Conservation (phyloP, 768 basidiomycete genomes). For the Obba rivulosa region DNA sequence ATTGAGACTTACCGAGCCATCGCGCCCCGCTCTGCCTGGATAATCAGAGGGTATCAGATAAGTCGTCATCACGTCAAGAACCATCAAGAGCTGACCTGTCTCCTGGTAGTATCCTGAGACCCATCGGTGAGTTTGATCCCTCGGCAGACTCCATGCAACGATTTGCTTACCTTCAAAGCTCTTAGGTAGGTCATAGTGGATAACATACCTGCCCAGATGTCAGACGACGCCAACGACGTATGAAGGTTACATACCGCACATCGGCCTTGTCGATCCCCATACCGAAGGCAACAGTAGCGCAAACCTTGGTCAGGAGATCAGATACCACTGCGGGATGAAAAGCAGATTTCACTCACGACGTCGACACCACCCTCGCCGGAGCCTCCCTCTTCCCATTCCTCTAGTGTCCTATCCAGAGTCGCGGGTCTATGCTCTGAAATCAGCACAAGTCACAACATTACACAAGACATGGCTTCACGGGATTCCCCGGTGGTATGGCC, state of each 20-base stretch:
- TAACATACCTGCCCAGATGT: constrained; percentile 49
- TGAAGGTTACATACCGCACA: constrained; percentile 43
- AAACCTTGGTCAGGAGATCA: constrained; percentile 39
- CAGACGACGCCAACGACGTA: background rate
- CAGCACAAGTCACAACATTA: constrained; percentile 4
- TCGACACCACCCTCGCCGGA: constrained; percentile 51
- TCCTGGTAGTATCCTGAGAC: constrained; percentile 78
- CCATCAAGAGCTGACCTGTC: constrained; percentile 45
- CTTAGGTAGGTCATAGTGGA: constrained; percentile 79
- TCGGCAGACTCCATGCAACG: too few relatives aligned
- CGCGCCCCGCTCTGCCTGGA: constrained; percentile 73
- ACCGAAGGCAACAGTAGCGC: constrained; percentile 81
- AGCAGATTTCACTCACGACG: constrained; percentile 43
- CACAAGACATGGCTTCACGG: constrained; percentile 29
- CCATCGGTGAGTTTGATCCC: background rate
- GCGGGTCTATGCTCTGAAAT: constrained; percentile 29
- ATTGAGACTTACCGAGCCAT: constrained; percentile 49
- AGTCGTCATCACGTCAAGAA: background rate
- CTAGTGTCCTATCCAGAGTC: constrained; percentile 46
- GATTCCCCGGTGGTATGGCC: constrained; percentile 73
- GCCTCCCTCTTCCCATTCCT: constrained; percentile 55
- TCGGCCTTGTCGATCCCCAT: constrained; percentile 84
- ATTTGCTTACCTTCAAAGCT: constrained; percentile 64
- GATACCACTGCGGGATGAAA: background rate
- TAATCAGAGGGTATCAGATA: background rate